Conservation (phyloP, 768 basidiomycete genomes). For the Rhizopogon sp. region DNA sequence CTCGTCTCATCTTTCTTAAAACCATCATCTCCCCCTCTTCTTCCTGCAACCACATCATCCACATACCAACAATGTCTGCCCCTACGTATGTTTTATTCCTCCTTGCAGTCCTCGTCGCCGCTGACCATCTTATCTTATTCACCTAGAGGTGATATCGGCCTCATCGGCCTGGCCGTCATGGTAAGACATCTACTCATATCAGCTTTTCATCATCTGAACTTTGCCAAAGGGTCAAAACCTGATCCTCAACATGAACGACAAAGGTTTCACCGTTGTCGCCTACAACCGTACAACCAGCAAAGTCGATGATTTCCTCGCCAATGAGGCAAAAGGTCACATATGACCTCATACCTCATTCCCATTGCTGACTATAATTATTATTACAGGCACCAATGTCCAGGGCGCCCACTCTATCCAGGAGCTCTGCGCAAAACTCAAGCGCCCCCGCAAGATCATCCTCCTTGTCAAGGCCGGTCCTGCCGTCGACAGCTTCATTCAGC, state of each 20-base stretch:
- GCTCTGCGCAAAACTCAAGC: conserved; percentile 88
- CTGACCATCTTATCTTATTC: conserved; percentile 15
- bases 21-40: conserved; percentile 27
- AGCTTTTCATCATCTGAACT: conserved; percentile 6
- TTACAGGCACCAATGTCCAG: conserved; percentile 85
- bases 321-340: conserved; percentile 91
- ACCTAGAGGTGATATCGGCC: conserved; percentile 90
- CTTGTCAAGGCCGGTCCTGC: conserved; percentile 98
- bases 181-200: conserved; percentile 38
- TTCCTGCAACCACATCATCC: conserved; percentile 28
- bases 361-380: conserved; percentile 15
- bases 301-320: conserved; percentile 91
- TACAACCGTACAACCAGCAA: conserved; percentile 98
- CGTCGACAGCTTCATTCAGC: conserved; percentile 92
- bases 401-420: conserved; percentile 94
- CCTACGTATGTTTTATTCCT: conserved; percentile 41
- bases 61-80: conserved; percentile 34
- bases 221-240: conserved; percentile 82
- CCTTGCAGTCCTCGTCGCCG: conserved; percentile 8
- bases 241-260: conserved; percentile 99
- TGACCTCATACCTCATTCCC: conserved; percentile 21
- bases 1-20: conserved; percentile 24
- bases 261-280: conserved; percentile 95
- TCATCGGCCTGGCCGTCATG: conserved; percentile 99
- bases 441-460: conserved; percentile 93